Conservation (phyloP, 139 green algal species). For the Nannochloris sp. region DNA sequence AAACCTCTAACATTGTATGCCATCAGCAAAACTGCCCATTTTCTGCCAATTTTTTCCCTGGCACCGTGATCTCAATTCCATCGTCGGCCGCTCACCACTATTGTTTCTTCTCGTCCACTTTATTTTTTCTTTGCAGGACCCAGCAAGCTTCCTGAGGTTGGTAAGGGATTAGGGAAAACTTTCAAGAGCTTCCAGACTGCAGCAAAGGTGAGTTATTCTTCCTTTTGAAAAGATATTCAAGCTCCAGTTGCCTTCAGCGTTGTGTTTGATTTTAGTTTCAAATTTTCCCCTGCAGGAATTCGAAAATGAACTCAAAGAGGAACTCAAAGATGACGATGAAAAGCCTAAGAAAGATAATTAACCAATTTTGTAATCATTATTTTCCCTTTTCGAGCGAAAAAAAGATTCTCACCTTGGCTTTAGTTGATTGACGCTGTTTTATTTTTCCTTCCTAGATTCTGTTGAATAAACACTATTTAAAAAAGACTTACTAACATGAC, state of each 20-base stretch:
- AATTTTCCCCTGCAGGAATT: constrained; percentile 32
- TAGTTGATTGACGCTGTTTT: too few relatives aligned
- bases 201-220: constrained; percentile 45
- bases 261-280: neutral
- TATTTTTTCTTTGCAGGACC: constrained; percentile 43
- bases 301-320: constrained; percentile 40
- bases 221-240: constrained; percentile 16
- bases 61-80: too few relatives aligned
- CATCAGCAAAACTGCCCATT: neutral
- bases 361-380: neutral
- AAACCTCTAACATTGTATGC: neutral
- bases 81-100: too few relatives aligned
- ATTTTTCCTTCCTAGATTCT: neutral
- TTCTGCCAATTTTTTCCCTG: neutral
- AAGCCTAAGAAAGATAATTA: neutral
- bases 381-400: too few relatives aligned
- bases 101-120: neutral
- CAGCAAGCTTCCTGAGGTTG: constrained; percentile 90
- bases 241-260: neutral
- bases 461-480: constrained; percentile 1
- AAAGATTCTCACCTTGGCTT: too few relatives aligned
- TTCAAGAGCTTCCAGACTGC: constrained; percentile 88
- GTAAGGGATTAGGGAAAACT: constrained; percentile 86
- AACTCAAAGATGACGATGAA: neutral
- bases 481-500: neutral